A percentile compares a stretch with the other conserved stretches of the same genome.
phyloP scores from a whole-genome alignment of 1,284 basidiomycete species.

The Heterobasidion occidentale region DNA sequence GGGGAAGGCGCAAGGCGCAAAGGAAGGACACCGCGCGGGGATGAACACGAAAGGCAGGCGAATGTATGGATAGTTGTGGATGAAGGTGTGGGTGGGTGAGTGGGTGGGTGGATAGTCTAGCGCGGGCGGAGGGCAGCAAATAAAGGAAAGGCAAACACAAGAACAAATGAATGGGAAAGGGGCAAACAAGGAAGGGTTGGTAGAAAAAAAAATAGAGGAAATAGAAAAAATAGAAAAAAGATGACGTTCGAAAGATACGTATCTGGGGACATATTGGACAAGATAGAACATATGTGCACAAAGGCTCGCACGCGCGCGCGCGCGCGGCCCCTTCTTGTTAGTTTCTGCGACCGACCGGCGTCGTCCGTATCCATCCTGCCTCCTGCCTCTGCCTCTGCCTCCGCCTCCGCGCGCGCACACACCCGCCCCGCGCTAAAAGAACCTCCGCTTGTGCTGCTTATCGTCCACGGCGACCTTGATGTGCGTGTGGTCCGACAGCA shows the following conservation, averaged over 20 bases:
- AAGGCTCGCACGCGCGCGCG: neutral
- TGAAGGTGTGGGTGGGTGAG: neutral
- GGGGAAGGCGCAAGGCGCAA: neutral
- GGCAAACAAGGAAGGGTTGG: neutral
- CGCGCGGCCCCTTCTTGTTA: neutral
- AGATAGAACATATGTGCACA: neutral
- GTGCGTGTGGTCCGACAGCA: conserved; percentile 50
- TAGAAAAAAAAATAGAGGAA: neutral
- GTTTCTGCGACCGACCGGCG: neutral
- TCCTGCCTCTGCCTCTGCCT: neutral
- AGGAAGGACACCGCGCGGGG: neutral
- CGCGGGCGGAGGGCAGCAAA: neutral
- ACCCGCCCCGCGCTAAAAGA: conserved; percentile 39
- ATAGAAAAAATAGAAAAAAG: neutral
- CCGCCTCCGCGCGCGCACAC: neutral
- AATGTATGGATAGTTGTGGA: neutral
- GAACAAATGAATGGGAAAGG: neutral
- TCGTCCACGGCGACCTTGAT: conserved; percentile 66
- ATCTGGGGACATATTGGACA: neutral
- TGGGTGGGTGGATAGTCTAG: neutral
- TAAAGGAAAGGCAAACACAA: neutral
- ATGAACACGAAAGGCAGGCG: neutral
- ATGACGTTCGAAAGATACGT: neutral
- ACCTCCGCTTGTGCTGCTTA: conserved; percentile 61
- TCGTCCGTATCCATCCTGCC: neutral